phyloP scores from a whole-genome alignment of 441 rosid species.

The Melastoma candidum region DNA sequence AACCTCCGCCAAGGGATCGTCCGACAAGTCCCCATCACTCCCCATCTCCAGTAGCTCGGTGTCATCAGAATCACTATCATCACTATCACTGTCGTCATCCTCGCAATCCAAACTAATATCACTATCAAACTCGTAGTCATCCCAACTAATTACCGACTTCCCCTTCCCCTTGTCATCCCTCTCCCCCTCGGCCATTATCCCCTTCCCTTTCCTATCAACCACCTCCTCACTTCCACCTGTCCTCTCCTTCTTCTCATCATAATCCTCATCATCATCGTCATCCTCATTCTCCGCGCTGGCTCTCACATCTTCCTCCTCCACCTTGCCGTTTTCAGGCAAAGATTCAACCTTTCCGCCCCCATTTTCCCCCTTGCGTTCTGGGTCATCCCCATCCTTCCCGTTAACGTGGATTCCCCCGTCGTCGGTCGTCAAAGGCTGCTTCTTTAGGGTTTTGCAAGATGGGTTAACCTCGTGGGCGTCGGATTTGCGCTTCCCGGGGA shows the following conservation, averaged over 20 bases:
- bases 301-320: background rate
- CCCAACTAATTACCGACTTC: conserved; percentile 30
- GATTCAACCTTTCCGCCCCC: background rate
- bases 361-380: background rate
- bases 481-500: conserved; percentile 56
- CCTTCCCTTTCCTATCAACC: conserved; percentile 32
- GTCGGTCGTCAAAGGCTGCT: conserved; percentile 13
- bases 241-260: conserved; percentile 5
- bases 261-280: conserved; percentile 13
- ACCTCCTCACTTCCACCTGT: conserved; percentile 24
- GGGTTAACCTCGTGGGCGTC: conserved; percentile 20
- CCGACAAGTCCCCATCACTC: conserved; percentile 57
- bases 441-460: conserved; percentile 37
- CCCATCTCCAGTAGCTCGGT: conserved; percentile 15
- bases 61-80: conserved; percentile 27
- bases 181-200: conserved; percentile 23
- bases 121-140: conserved; percentile 21
- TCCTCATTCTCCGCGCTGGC: conserved; percentile 16
- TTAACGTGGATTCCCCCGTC: background rate
- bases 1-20: conserved; percentile 91
- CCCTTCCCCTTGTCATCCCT: conserved; percentile 44
- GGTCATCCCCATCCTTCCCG: conserved; percentile 3
- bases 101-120: conserved; percentile 29
- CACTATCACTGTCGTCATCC: conserved; percentile 27
- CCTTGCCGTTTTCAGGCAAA: background rate